Conservation (phyloP, 208 protist species). For the Borovskyia barvae region DNA sequence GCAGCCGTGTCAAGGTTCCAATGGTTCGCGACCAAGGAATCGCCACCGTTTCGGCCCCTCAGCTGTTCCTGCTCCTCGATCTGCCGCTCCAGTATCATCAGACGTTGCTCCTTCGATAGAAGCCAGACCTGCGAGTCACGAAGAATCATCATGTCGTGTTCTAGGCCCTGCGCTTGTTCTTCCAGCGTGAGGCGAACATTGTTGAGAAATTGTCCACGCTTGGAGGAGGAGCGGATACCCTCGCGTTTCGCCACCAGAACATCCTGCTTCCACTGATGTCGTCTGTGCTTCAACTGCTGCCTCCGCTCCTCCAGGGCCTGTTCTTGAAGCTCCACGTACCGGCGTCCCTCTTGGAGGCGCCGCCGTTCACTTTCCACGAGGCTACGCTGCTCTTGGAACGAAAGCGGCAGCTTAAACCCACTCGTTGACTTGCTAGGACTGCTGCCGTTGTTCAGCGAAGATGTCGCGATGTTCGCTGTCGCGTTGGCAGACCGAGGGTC, state of each 20-base stretch:
- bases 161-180: constrained; percentile 51
- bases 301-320: constrained; percentile 60
- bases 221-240: constrained; percentile 69
- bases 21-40: constrained; percentile 26
- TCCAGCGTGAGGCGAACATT: constrained; percentile 60
- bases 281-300: constrained; percentile 47
- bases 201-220: constrained; percentile 65
- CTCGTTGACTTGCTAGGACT: neutral
- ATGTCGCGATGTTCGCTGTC: neutral
- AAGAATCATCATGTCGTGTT: constrained; percentile 68
- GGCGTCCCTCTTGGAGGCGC: constrained; percentile 42
- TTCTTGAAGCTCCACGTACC: constrained; percentile 58
- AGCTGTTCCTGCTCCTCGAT: constrained; percentile 59
- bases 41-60: constrained; percentile 10
- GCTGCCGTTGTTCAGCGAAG: neutral
- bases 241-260: constrained; percentile 70
- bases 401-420: constrained; percentile 16
- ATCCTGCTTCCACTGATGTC: constrained; percentile 81
- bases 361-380: constrained; percentile 51
- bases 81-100: constrained; percentile 62
- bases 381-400: constrained; percentile 44
- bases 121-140: constrained; percentile 75
- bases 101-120: constrained; percentile 66
- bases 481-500: neutral
- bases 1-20: constrained; percentile 48